Percentiles rank a stretch among this genome's conserved stretches.
Evolutionary conservation across 1,284 basidiomycete species (phyloP).

Genomic region (Cryptococcus depauperatus): DNA sequence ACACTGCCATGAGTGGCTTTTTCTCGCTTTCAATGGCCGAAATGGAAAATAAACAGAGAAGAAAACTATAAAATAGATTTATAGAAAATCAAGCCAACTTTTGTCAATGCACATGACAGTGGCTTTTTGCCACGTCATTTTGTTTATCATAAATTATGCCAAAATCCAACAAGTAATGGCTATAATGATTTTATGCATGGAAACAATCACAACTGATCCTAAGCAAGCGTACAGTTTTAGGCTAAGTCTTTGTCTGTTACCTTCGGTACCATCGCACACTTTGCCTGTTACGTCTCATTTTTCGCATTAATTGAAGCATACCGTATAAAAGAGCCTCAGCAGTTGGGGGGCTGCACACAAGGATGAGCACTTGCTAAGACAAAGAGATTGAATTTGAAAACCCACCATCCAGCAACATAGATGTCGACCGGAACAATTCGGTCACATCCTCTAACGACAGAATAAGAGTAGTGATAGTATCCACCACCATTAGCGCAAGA

Average conservation of each 20-base stretch:
- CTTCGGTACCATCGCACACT: constrained; percentile 73
- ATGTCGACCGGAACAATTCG: constrained; percentile 98
- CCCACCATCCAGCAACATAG: constrained; percentile 91
- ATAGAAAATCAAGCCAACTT: too few species aligned
- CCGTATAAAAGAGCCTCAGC: constrained; percentile 91
- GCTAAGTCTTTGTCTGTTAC: constrained; percentile 14
- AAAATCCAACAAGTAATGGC: not conserved
- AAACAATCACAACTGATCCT: not conserved
- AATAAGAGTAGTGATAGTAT: constrained; percentile 96
- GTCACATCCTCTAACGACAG: constrained; percentile 98
- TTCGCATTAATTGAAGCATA: constrained; percentile 92
- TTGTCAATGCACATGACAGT: not conserved
- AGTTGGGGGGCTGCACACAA: constrained; percentile 48
- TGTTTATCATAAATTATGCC: not conserved
- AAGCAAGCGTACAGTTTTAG: not conserved
- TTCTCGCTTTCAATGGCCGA: too few species aligned
- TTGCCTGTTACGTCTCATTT: constrained; percentile 88
- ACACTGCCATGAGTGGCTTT: too few species aligned
- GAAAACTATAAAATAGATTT: too few species aligned
- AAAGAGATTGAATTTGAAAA: constrained; percentile 25
- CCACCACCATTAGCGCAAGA: constrained; percentile 98
- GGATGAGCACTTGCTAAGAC: not conserved
- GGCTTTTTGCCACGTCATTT: constrained; percentile 1
- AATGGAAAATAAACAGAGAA: constrained; percentile 1
- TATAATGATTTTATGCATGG: not conserved